Base-by-base conservation (phyloP, 768 basidiomycete genomes). In the Mycena pura region DNA sequence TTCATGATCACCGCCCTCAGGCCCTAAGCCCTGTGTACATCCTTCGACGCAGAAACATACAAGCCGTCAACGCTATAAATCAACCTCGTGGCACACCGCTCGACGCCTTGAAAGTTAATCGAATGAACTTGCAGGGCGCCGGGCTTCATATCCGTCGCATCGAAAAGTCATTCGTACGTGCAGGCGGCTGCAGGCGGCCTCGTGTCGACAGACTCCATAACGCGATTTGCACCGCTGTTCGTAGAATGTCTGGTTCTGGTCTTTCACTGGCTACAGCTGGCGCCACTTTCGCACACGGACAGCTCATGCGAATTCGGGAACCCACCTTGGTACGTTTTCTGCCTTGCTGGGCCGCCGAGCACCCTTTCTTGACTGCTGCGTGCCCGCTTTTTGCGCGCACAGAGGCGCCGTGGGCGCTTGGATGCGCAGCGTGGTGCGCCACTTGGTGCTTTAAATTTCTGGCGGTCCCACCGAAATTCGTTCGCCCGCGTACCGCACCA, bases 321-420 rank as follows among this genome's bases (percentile, higher is more conserved):
- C 34, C 8, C 34, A 32, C 31, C 19, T 10, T 17, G 1, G 19
- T 29, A 15, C 28, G 7, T 45, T 38, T 39, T 28, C 19, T 19
- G 14, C 9, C n/a, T n/a, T n/a, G n/a, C n/a, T n/a, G n/a, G n/a
- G n/a, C n/a, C n/a, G n/a, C n/a, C n/a, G n/a, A n/a, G n/a, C n/a
- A n/a, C n/a, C n/a, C n/a, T n/a, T n/a, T n/a, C n/a, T n/a, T n/a
- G n/a, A n/a, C 25, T 15, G 13, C 19, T 24, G 15, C 14, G 19
- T 41, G n/a, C 11, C 22, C n/a, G 9, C 28, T 34, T 28, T 1
- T 41, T n/a, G 10, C 8, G 8, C 28, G 17, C 6, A 11, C 7
- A 22, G 27, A 29, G 14, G 34, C 49, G 49, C 57, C 43, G 21
- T 38, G n/a, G 49, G 57, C 49, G 57, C 57, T 44, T 46, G 21